phyloP scores from a whole-genome alignment of 148 eudicot species.

The Fallopia convolvulus region DNA sequence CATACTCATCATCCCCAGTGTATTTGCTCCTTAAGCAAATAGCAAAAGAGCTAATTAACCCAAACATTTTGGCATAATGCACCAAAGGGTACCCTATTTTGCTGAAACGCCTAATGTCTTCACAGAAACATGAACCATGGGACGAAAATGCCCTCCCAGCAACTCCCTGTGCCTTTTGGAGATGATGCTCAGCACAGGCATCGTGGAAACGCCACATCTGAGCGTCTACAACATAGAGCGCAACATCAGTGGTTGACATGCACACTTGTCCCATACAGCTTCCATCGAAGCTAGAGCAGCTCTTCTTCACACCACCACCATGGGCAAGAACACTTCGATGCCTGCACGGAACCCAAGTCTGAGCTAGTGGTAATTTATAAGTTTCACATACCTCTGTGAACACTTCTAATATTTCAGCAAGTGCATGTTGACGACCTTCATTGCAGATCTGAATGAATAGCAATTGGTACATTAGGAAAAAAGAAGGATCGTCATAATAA shows the following conservation, averaged over 20 bases:
- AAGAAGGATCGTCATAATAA: background rate
- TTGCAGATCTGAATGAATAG: constrained; percentile 58
- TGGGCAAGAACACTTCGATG: constrained; percentile 71
- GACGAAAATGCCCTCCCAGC: constrained; percentile 79
- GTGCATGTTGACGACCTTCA: constrained; percentile 84
- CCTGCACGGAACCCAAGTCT: constrained; percentile 94
- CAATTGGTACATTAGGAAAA: background rate
- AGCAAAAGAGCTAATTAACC: constrained; percentile 61
- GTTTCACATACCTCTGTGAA: constrained; percentile 77
- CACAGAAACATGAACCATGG: constrained; percentile 55
- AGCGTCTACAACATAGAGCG: constrained; percentile 82
- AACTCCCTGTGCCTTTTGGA: constrained; percentile 89
- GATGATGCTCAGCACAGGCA: constrained; percentile 92
- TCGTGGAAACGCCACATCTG: constrained; percentile 91
- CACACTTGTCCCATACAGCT: constrained; percentile 89
- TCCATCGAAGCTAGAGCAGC: constrained; percentile 86
- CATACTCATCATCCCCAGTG: constrained; percentile 77
- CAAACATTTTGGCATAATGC: constrained; percentile 92
- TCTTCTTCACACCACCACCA: constrained; percentile 79
- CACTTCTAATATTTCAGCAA: constrained; percentile 80
- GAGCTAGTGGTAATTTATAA: constrained; percentile 83
- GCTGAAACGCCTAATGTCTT: constrained; percentile 57
- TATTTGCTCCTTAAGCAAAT: constrained; percentile 72
- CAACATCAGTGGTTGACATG: constrained; percentile 91
- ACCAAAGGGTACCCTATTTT: constrained; percentile 85